Conservation (phyloP, 139 green algal species). For the Chlorella vulgaris region DNA sequence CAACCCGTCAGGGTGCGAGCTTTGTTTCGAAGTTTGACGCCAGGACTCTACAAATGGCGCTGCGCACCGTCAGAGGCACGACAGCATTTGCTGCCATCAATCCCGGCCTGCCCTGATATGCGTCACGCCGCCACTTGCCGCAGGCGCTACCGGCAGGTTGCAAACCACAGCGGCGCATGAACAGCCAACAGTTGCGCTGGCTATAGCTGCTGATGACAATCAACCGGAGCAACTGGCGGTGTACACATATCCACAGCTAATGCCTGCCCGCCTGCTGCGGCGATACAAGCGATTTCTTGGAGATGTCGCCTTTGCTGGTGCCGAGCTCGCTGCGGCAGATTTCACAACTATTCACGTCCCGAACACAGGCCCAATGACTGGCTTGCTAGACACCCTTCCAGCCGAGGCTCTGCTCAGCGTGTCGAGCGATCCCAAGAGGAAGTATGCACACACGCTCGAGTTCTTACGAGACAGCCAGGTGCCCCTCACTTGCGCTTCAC, state of each 20-base stretch:
- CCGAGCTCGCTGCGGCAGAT: not conserved
- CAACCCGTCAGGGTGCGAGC: too few relatives aligned
- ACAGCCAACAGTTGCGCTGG: too few relatives aligned
- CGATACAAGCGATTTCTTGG: conserved; percentile 77
- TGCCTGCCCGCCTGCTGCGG: conserved; percentile 36
- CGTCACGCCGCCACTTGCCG: too few relatives aligned
- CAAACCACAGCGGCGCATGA: too few relatives aligned
- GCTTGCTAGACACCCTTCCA: conserved; percentile 45
- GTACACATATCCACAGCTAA: conserved; percentile 22
- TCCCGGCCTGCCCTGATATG: too few relatives aligned
- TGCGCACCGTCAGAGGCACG: too few relatives aligned
- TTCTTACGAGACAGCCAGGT: conserved; percentile 42
- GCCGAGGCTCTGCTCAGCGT: not conserved
- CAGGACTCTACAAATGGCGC: too few relatives aligned
- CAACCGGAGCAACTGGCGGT: not conserved
- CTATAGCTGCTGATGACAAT: not conserved
- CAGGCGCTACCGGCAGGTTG: too few relatives aligned
- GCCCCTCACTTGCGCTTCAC: too few relatives aligned
- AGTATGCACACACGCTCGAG: conserved; percentile 67
- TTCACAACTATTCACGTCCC: conserved; percentile 56
- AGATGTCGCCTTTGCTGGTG: conserved; percentile 51
- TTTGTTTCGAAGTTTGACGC: too few relatives aligned
- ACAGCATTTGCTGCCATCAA: too few relatives aligned
- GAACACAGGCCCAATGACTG: conserved; percentile 74
- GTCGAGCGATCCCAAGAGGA: not conserved